Evolutionary conservation across 2,329 filamentous ascomycete genomes (phyloP), one percentile per base, ranked within the genome.

Genomic region (Fusarium sarcochroum): DNA sequence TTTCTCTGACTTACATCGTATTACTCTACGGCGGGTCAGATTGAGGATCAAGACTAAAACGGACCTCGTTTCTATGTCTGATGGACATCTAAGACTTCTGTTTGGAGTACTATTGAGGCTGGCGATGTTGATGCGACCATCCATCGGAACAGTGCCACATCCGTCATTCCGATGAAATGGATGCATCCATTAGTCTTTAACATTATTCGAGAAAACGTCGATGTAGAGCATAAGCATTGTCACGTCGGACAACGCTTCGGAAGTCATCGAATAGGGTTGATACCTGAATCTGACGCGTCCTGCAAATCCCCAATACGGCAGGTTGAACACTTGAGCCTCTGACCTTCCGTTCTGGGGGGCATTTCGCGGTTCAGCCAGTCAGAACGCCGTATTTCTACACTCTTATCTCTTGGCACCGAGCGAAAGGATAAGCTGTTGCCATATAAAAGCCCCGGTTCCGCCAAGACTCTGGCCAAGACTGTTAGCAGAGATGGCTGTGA

Each of bases 381-480:
- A 56, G 46, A 46, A 23, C 38, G 30, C 17, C 23, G 15, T 40
- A 38, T 27, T 27, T 21, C 17, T 40, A 50, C 27, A 35, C 21
- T 10, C 50, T 63, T 63, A 63, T 63, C 60, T 57, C 60, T 63
- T 63, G 49, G 60, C 49, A 57, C 21, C 23, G 25, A 35, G 50
- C 21, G 51, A 35, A 20, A 42, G 42, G 35, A 38, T 40, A 23
- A 42, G 53, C n/a, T 46, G 35, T 45, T 32, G 45, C 32, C 32
- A 63, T 50, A 64, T 64, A 64, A 64, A 64, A 37, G 14, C 40
- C 45, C 45, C 51, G 23, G 40, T 51, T 37, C 52, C 59, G 61
- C 61, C 59, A 64, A 64, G 60, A 63, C 57, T 62, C 32, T n/a
- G 25, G 57, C 40, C 38, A 55, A 63, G 30, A 63, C 35, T 63